Base-by-base conservation (phyloP, 2,329 filamentous ascomycete genomes). In the Dichotomopilus funicola region DNA sequence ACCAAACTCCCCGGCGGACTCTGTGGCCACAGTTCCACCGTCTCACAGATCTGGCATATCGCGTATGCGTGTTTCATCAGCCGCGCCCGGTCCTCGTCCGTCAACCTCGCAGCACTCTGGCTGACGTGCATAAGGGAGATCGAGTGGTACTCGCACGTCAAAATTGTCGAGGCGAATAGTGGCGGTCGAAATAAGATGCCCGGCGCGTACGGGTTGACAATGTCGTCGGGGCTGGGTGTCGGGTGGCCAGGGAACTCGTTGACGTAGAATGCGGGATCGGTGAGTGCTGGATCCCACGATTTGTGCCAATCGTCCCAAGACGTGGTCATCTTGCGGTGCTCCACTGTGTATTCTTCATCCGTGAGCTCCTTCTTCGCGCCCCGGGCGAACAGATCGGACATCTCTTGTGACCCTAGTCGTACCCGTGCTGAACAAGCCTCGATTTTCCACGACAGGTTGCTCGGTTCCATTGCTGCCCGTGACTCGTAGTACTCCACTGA, bases 41-140 rank as follows among this genome's bases (percentile, higher is more conserved):
- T 82, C 70, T 95, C 90, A 56, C 91, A 91, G 56, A 92, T 78
- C 64, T 89, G 86, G 66, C 87, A 91, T 43, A 87, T 85, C 52
- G 81, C 78, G 61, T 87, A 81, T 1, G 89, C 87, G 55, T 87
- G 77, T 1, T 75, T 68, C 3, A 75, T 75, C 53, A 92, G 65
- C 51, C 87, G 82, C 10, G 76, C 63, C 42, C 73, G 73, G 2
- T 77, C 70, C 45, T 75, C 68, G 64, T 72, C 79, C 41, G 78
- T 76, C 50, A 82, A 70, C 1, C 79, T 75, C 49, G 80, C 73
- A 3, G 83, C 79, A 1, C 85, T 81, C 64, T 94, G 88, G 62
- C 87, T 85, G 61, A 84, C 83, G 70, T 90, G 90, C 86, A 96
- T 89, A 56, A 94, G 77, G 48, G 86, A 79, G 31, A 91, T 82